Base-by-base conservation (phyloP, 192 early-diverging fungal genomes). In the Obelidium mucronatum region DNA sequence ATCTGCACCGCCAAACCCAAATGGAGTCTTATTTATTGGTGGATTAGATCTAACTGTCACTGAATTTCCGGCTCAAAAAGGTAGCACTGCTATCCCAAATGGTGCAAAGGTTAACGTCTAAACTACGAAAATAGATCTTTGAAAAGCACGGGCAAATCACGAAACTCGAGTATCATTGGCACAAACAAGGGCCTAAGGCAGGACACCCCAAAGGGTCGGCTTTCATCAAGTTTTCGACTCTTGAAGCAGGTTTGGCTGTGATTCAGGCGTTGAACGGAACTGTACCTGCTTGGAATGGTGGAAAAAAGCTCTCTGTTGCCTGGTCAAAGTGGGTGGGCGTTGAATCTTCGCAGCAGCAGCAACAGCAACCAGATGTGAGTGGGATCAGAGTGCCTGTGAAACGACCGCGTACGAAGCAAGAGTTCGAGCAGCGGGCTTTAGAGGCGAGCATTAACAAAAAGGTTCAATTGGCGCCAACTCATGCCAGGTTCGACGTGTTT, bases 201-300 rank as follows among this genome's bases (percentile, higher is more conserved):
- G 70, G 70, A 15, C 70, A 72, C 34, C 70, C 70, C 30, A 72
- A 72, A 59, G 70, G 70, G 36, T 59, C 54, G 17, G 70, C 70
- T 1, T 72, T 72, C 55, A 40, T 72, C 26, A 72, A 53, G 36
- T 72, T 72, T 59, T 30, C n/a, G 24, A 37, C 13, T 28, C 34
- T 59, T 36, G 54, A 22, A 11, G 19, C 36, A 24, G 35, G 54
- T 37, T 15, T 53, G 5, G 26, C 54, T 1, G 70, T 36, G 8
- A 72, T 72, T 36, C 17, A n/a, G 4, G 37, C 70, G 15, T 30
- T 72, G 19, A 30, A 72, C 37, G 70, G 54, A 8, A 72, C 70
- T 39, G 51, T 40, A 24, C 70, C 70, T 2, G 22, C 53, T 11
- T 72, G 70, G 70, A 72, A 72, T 36, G 70, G 54, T 28, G 26